Base-by-base conservation (phyloP, 306 rosid genomes). In the Quercus wislizeni region DNA sequence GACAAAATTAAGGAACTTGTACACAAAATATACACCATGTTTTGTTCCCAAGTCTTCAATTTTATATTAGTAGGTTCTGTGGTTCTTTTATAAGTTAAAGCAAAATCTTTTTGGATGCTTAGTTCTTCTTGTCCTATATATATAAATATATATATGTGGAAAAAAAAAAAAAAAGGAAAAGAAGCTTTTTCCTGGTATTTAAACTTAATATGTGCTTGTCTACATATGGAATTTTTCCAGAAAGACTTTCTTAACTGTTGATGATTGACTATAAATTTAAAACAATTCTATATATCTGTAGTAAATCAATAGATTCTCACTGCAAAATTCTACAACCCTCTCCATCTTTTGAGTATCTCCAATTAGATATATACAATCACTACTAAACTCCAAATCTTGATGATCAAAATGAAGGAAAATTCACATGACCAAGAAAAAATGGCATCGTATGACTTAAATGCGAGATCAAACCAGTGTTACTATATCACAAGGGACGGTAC, bases 401-500 rank as follows among this genome's bases (percentile, higher is more conserved):
- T 20, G 72, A 30, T 25, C 38, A 70, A 69, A 51, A 46, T 18
- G 17, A 18, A 73, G 23, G 19, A 73, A 35, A 59, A 59, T 5
- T 58, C 58, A 58, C 2, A 59, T 0, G 21, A 31, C 30, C 35
- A 78, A 69, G 33, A 27, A 4, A 11, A 9, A 30, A 51, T 31
- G 56, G 28, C 82, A 77, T 80, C 63, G 62, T 74, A 41, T 52
- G 56, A 85, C 20, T 38, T 78, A 12, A 83, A 82, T 49, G 35
- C 20, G 69, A 80, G 76, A 82, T 76, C 76, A 84, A 87, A 87
- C 70, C 64, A 79, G 78, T 52, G 74, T 55, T 21, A 78, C 52
- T 25, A 78, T 54, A 79, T 79, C 64, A 76, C 52, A 61, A 82
- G 81, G 69, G 73, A 55, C 5, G 54, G 69, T 91, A 93, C 94